Evolutionary conservation across 371 early-diverging fungal species (phyloP), one percentile per base, ranked within the genome.

Genomic region (Syncephalastrum monosporum): DNA sequence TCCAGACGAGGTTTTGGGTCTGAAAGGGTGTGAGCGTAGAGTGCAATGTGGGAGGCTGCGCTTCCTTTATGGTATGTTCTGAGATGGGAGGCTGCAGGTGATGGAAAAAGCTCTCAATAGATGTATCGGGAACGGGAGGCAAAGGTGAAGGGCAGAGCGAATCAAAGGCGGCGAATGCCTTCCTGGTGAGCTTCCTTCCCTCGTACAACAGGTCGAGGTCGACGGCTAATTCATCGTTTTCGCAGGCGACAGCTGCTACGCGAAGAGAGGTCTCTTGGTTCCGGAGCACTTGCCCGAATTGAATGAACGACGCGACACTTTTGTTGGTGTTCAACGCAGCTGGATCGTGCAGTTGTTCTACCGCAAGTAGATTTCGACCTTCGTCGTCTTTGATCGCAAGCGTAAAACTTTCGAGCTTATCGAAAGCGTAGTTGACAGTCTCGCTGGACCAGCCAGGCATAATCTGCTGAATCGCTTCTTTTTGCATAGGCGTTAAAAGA

Each of bases 1-100:
- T 71, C 75, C 75, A 75, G 41, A 61, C 47, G 4, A 71, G 65
- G 44, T 70, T 71, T 57, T 75, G 75, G 16, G 64, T 51, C 56
- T 75, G 75, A 51, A 75, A 75, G 5, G 75, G 75, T 1, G 64
- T 50, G 15, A 71, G 45, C 24, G 24, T 62, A 10, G 67, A 57
- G 7, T 48, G 16, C 5, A 75, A 43, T 19, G 42, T 45, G 14
- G 50, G 44, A 2, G 70, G 53, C 13, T 57, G 16, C 42, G 56
- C 67, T 4, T 47, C 33, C 0, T 46, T 27, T 8, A 63, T 46
- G 13, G 17, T 16, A 5, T 58, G 23, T 12, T 50, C 17, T 2
- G 60, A 63, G 0, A 69, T 53, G 17, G 50, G 56, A 21, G 75
- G 75, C n/a, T 69, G 75, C 15, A 75, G 13, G 29, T 61, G 47